Conservation (phyloP, 441 rosid genomes). For the Codiaeum variegatum region DNA sequence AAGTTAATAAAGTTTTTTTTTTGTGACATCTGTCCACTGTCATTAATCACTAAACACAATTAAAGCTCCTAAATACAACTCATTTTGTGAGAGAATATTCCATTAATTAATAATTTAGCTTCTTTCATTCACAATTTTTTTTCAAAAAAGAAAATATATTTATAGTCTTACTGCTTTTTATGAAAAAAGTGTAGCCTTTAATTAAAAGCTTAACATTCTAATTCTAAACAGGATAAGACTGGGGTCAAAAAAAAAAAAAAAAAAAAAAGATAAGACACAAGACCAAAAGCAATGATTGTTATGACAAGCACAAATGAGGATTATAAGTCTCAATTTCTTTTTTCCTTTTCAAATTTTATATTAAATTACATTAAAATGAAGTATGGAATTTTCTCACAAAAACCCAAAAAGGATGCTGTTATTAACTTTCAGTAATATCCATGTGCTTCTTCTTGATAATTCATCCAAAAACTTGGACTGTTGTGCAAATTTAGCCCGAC, state of each 20-base stretch:
- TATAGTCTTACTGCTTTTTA: background rate
- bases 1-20: background rate
- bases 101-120: background rate
- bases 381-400: background rate
- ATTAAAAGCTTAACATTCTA: background rate
- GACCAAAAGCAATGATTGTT: background rate
- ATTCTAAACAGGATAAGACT: background rate
- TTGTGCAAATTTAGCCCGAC: background rate
- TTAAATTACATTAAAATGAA: background rate
- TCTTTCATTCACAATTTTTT: background rate
- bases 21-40: background rate
- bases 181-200: background rate
- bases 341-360: background rate
- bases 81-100: constrained; percentile 3
- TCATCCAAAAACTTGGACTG: background rate
- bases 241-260: too few species aligned
- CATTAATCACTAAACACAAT: background rate
- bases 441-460: background rate
- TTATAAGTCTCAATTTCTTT: background rate
- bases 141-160: too few species aligned
- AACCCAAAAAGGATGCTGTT: background rate
- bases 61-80: background rate
- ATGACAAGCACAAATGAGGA: background rate
- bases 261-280: too few species aligned
- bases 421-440: background rate